Evolutionary conservation across 2,329 filamentous ascomycete genomes (phyloP).

Genomic region (Rutstroemia sp.): DNA sequence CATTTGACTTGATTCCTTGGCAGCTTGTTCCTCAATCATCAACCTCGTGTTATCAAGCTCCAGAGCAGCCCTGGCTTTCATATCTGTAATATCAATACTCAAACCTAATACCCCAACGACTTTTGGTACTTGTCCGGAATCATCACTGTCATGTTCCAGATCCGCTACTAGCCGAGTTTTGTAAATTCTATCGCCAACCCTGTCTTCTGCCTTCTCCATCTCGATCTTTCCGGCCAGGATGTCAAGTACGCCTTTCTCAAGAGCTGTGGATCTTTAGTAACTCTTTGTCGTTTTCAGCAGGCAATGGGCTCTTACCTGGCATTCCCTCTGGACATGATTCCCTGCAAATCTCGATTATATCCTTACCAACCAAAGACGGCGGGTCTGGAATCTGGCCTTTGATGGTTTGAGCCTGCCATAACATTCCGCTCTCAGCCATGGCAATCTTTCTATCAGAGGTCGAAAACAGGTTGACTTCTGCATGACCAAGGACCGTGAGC

Average conservation of each 20-base stretch:
- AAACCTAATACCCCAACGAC: constrained; percentile 20
- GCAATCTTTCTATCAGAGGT: constrained; percentile 14
- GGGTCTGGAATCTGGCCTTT: constrained; percentile 6
- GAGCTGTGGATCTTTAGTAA: constrained; percentile 6
- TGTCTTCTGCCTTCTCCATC: constrained; percentile 19
- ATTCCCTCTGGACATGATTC: constrained; percentile 10
- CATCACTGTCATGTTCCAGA: constrained; percentile 15
- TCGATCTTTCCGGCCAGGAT: constrained; percentile 17
- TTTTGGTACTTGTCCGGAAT: constrained; percentile 15
- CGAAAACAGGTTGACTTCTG: constrained; percentile 21
- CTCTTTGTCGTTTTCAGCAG: too few species aligned
- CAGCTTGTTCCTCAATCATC: constrained; percentile 20
- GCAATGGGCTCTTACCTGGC: not conserved
- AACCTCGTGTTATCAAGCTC: constrained; percentile 20
- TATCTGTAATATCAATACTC: constrained; percentile 22
- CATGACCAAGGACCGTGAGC: constrained; percentile 19
- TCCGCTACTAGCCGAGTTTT: constrained; percentile 20
- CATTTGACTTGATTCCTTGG: constrained; percentile 20
- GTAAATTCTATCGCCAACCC: constrained; percentile 13
- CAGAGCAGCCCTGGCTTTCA: constrained; percentile 17
- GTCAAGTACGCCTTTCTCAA: constrained; percentile 15
- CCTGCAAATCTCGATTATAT: constrained; percentile 13
- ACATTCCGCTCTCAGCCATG: constrained; percentile 19
- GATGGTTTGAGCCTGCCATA: constrained; percentile 8
- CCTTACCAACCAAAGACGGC: constrained; percentile 10